These are phyloP conservation scores for Sugiyamaella xylanicola DNA, from an alignment of 1,139 yeast species.

Conservation along the genomic window DNA sequence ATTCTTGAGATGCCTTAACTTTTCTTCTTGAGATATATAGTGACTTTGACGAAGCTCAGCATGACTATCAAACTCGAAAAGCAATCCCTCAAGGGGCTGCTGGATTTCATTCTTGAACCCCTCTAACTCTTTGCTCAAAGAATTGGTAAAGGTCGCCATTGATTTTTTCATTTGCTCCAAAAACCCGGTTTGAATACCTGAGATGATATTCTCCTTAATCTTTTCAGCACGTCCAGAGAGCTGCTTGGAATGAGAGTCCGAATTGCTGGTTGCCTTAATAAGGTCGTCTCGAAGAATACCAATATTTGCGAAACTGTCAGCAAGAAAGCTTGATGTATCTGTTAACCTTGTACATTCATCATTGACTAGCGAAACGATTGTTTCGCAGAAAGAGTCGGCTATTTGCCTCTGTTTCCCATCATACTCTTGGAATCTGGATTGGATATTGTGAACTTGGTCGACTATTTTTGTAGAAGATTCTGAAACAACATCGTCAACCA, in stretches of 20 bases:
- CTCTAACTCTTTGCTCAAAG: constrained; percentile 14
- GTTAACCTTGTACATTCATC: constrained; percentile 21
- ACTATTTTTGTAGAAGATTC: constrained; percentile 23
- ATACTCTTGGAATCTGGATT: constrained; percentile 15
- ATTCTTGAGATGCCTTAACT: neutral
- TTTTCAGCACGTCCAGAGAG: constrained; percentile 7
- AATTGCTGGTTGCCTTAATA: constrained; percentile 15
- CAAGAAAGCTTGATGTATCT: constrained; percentile 23
- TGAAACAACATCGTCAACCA: constrained; percentile 27
- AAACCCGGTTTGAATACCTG: constrained; percentile 13
- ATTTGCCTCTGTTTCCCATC: constrained; percentile 21
- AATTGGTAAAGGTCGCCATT: constrained; percentile 6
- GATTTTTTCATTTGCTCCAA: constrained; percentile 11
- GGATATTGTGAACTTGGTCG: constrained; percentile 12
- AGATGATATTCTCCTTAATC: constrained; percentile 10
- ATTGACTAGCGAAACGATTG: constrained; percentile 14
- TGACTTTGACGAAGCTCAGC: constrained; percentile 11
- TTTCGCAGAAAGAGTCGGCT: constrained; percentile 11
- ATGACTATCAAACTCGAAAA: neutral
- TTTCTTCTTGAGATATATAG: constrained; percentile 8
- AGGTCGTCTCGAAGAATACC: constrained; percentile 21
- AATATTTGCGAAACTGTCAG: constrained; percentile 22
- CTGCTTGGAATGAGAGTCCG: constrained; percentile 11
- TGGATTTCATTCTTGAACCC: constrained; percentile 9
- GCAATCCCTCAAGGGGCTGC: constrained; percentile 11